Evolutionary conservation across 768 basidiomycete genomes (phyloP), one percentile per base, ranked within the genome.

Genomic region (Symmetrospora coprosmae): DNA sequence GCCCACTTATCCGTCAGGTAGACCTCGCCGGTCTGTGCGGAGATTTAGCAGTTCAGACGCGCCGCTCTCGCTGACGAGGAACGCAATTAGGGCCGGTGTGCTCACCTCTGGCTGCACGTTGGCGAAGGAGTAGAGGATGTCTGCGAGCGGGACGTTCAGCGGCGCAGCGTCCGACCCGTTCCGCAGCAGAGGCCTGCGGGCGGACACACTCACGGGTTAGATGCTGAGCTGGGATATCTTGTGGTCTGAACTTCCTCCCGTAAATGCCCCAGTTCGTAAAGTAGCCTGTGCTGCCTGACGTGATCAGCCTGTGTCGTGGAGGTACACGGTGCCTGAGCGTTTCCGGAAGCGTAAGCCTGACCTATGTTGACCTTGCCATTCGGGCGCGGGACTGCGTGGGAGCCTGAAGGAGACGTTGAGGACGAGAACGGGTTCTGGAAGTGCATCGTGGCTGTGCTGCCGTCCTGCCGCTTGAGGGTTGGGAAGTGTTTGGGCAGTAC

Each of bases 1-100:
- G 90, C 84, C 92, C 92, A 97, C 1, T 77, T 71, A 67, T 99
- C 94, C 35, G 88, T 91, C 52, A 97, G 73, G 68, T 80, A 74
- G 19, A 96, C 91, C 69, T 87, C 86, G 38, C 92, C 92, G 0
- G 82, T 78, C 61, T 87, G 8, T 19, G 30, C 39, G 35, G 16
- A 11, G 14, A 30, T 4, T 33, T 14, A 2, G 2, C 34, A 43
- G 43, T 40, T n/a, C 21, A 37, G 38, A 35, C 6, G 43, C n/a
- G 8, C 2, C n/a, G 9, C 38, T 7, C 17, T 13, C 21, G 28
- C 21, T 28, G 4, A 17, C 45, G 5, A 6, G 16, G 40, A 4
- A 2, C 2, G 31, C 17, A 43, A 41, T 60, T 49, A 46, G 21
- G 63, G 65, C 52, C 64, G 64, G n/a, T 2, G 61, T 64, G 17